A percentile compares a stretch with the other conserved stretches of the same genome.
Conservation (phyloP, 208 protist species). For the Leishmania guyanensis region DNA sequence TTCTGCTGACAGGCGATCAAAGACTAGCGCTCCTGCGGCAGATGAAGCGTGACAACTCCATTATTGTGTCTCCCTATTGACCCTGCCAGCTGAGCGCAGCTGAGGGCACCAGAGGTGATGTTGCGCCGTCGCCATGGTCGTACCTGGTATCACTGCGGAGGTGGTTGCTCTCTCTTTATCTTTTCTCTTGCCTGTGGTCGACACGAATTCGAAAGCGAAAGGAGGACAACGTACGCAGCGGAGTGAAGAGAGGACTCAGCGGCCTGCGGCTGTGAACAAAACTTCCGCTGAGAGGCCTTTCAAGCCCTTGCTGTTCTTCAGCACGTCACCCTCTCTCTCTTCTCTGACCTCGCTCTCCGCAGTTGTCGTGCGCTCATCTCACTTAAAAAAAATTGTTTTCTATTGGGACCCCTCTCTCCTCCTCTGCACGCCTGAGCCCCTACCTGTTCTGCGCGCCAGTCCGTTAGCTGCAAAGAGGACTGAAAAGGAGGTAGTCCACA, state of each 20-base stretch:
- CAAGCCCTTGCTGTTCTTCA: not conserved
- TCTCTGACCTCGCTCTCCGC: not conserved
- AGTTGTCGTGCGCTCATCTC: not conserved
- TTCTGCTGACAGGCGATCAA: constrained; percentile 22
- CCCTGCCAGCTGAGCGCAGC: not conserved
- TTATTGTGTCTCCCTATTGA: constrained; percentile 29
- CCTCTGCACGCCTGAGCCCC: not conserved
- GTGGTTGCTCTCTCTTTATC: not conserved
- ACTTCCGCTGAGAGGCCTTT: not conserved
- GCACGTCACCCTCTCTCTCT: not conserved
- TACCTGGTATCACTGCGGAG: not conserved
- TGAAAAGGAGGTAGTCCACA: not conserved
- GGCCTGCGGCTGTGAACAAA: not conserved
- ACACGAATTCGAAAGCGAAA: not conserved
- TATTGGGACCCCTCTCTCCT: not conserved
- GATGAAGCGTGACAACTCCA: constrained; percentile 24
- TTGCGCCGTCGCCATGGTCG: not conserved
- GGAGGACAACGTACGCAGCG: not conserved
- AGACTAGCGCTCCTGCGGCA: constrained; percentile 26
- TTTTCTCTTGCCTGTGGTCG: not conserved
- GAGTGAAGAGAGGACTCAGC: not conserved
- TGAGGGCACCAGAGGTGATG: not conserved
- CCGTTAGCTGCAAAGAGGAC: not conserved
- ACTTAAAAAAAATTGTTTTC: not conserved
- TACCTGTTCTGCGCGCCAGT: too few relatives aligned